Conservation (phyloP, 2,329 filamentous ascomycete genomes). For the Aschersonia sp. region DNA sequence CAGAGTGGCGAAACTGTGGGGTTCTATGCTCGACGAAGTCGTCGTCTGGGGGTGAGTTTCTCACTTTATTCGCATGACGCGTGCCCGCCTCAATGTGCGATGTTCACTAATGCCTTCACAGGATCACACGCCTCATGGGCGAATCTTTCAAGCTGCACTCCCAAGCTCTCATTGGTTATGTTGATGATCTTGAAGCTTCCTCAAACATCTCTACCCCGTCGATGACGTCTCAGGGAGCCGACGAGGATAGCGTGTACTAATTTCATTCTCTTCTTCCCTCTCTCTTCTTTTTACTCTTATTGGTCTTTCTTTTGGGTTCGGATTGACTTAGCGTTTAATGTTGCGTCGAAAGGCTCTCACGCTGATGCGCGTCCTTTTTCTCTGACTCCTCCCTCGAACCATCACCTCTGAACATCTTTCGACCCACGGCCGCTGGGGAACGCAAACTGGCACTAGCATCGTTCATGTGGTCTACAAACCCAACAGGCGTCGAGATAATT, state of each 20-base stretch:
- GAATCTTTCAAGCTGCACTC: constrained; percentile 96
- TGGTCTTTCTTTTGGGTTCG: background rate
- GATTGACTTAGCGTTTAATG: constrained; percentile 6
- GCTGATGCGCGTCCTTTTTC: too few species aligned
- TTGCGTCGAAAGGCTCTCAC: too few species aligned
- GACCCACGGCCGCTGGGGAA: too few species aligned
- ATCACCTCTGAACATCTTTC: too few species aligned
- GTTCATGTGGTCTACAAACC: too few species aligned
- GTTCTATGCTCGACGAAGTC: constrained; percentile 94
- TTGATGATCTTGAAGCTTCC: constrained; percentile 64
- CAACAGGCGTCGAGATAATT: too few species aligned
- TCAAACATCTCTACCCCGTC: constrained; percentile 57
- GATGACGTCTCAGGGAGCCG: constrained; percentile 57
- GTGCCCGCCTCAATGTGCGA: background rate
- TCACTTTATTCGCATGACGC: background rate
- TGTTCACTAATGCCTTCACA: constrained; percentile 20
- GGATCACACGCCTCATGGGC: constrained; percentile 89
- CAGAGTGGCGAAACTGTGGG: constrained; percentile 91
- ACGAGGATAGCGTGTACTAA: constrained; percentile 61
- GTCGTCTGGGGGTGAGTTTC: constrained; percentile 93
- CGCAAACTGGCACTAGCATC: too few species aligned
- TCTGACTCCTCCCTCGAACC: too few species aligned
- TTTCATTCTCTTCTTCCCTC: constrained; percentile 11
- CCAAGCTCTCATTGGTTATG: constrained; percentile 86
- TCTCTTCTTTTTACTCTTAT: too few species aligned